phyloP scores from a whole-genome alignment of 768 basidiomycete species.

The Russula dissimulans region DNA sequence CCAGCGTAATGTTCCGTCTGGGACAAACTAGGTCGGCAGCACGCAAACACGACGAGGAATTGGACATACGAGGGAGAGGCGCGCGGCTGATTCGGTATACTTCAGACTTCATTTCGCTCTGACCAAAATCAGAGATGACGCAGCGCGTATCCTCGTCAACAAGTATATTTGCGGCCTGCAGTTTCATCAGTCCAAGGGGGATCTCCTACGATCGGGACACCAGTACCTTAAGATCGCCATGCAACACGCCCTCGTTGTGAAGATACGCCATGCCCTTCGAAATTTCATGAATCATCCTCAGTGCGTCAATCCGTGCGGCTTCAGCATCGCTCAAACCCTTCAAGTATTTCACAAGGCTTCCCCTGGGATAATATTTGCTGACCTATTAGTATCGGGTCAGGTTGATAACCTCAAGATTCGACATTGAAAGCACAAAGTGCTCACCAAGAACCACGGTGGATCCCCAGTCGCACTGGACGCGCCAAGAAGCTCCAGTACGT shows the following conservation, averaged over 20 bases:
- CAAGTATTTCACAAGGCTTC: constrained; percentile 54
- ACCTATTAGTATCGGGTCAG: constrained; percentile 29
- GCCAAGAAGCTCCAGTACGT: constrained; percentile 67
- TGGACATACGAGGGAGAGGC: constrained; percentile 24
- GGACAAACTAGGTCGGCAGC: neutral
- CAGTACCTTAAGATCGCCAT: constrained; percentile 73
- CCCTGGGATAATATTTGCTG: constrained; percentile 59
- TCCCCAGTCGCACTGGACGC: constrained; percentile 64
- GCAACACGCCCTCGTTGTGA: constrained; percentile 56
- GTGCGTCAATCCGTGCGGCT: constrained; percentile 35
- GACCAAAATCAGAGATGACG: constrained; percentile 76
- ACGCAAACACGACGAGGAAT: constrained; percentile 7
- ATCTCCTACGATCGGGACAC: neutral
- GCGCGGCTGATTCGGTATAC: constrained; percentile 50
- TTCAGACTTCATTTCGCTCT: constrained; percentile 71
- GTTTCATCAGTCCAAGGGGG: neutral
- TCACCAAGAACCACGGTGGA: constrained; percentile 60
- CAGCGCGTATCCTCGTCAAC: constrained; percentile 59
- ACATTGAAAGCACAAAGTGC: constrained; percentile 7
- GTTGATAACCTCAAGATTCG: neutral
- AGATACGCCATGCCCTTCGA: constrained; percentile 78
- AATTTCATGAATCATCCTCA: constrained; percentile 62
- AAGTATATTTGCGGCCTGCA: constrained; percentile 66
- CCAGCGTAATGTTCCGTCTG: constrained; percentile 56
- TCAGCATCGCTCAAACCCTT: constrained; percentile 24